Conservation (phyloP, 371 early-diverging fungal genomes). For the Syncephalastrum racemosum region DNA sequence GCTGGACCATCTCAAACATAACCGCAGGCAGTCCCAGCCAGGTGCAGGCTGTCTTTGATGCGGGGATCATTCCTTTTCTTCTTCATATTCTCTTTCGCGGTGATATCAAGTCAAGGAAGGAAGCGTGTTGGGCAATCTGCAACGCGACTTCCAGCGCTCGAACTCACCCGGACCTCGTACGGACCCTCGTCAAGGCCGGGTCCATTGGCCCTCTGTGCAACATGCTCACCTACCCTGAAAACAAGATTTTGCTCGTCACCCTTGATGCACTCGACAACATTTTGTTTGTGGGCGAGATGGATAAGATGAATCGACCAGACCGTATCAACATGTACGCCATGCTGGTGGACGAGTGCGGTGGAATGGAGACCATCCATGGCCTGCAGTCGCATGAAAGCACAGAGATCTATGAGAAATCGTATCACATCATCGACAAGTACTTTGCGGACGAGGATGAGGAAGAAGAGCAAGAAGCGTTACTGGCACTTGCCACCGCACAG, state of each 20-base stretch:
- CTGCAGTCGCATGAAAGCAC: constrained; percentile 90
- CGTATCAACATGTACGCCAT: constrained; percentile 84
- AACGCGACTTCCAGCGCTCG: constrained; percentile 91
- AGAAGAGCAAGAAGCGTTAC: constrained; percentile 54
- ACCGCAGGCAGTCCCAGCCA: constrained; percentile 96
- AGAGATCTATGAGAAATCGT: constrained; percentile 95
- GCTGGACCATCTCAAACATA: constrained; percentile 99
- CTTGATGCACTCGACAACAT: constrained; percentile 91
- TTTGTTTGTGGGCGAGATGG: constrained; percentile 53
- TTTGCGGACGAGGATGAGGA: constrained; percentile 89
- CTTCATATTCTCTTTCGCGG: constrained; percentile 81
- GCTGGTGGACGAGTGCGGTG: constrained; percentile 88
- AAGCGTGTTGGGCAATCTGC: constrained; percentile 95
- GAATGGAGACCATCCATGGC: constrained; percentile 88
- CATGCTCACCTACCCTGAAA: constrained; percentile 73
- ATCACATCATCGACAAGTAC: constrained; percentile 90
- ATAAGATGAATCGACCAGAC: constrained; percentile 41
- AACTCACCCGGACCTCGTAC: constrained; percentile 71
- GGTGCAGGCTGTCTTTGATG: constrained; percentile 94
- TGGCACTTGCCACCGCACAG: constrained; percentile 61
- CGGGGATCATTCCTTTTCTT: constrained; percentile 89
- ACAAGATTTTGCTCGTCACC: constrained; percentile 82
- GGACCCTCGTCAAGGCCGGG: constrained; percentile 76
- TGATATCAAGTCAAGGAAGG: constrained; percentile 43
- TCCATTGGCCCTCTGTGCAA: constrained; percentile 87